A percentile compares a stretch with the other conserved stretches of the same genome.
phyloP scores from a whole-genome alignment of 2,329 filamentous ascomycete species.

The Pseudogymnoascus sp. region DNA sequence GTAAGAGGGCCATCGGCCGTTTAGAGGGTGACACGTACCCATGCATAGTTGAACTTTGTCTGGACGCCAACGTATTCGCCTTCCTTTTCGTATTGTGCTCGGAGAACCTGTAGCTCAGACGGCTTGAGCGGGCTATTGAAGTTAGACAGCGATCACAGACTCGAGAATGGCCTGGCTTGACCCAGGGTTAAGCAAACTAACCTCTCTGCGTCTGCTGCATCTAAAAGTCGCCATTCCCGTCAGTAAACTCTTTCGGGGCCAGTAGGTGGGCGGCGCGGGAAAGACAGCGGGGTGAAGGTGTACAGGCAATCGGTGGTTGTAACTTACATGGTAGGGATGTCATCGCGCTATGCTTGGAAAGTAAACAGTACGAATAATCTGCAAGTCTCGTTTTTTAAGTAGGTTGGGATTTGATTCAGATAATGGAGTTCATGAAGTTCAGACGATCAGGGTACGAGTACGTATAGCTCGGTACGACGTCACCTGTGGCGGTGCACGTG shows the following conservation, averaged over 20 bases:
- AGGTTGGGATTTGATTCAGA: constrained; percentile 7
- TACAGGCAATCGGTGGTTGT: constrained; percentile 20
- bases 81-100: constrained; percentile 93
- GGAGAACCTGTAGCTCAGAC: constrained; percentile 84
- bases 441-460: constrained; percentile 2
- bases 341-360: constrained; percentile 8
- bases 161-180: background rate
- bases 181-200: constrained; percentile 33
- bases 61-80: constrained; percentile 94
- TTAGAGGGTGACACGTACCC: constrained; percentile 50
- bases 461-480: constrained; percentile 10
- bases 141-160: constrained; percentile 15
- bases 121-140: constrained; percentile 71
- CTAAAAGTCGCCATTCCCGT: constrained; percentile 40
- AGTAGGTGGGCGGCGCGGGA: constrained; percentile 13
- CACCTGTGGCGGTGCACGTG: constrained; percentile 14
- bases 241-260: constrained; percentile 23
- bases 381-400: background rate
- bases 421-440: background rate
- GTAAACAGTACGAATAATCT: background rate
- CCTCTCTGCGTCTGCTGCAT: constrained; percentile 97
- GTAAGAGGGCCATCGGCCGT: background rate
- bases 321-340: constrained; percentile 30
- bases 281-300: constrained; percentile 19
- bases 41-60: constrained; percentile 99